Evolutionary conservation across 306 rosid species (phyloP).

Genomic region (Lablab purpureus): DNA sequence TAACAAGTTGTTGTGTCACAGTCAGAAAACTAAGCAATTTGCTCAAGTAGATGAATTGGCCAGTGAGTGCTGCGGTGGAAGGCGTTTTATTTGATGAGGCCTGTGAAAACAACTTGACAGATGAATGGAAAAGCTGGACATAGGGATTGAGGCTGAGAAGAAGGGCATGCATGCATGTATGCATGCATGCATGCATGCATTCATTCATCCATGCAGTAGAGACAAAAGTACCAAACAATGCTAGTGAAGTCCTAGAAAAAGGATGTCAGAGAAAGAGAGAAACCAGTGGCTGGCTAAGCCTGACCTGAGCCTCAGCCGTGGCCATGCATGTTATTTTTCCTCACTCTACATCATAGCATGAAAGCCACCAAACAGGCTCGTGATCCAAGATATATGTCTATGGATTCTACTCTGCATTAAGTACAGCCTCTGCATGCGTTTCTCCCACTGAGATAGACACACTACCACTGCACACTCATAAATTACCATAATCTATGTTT

Average conservation of each 20-base stretch:
- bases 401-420: conserved; percentile 6
- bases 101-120: conserved; percentile 2
- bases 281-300: conserved; percentile 10
- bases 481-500: neutral
- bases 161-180: conserved; percentile 42
- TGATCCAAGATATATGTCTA: conserved; percentile 48
- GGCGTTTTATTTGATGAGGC: neutral
- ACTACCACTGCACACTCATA: neutral
- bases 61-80: neutral
- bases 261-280: conserved; percentile 50
- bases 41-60: neutral
- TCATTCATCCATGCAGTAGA: neutral
- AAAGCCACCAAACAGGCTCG: conserved; percentile 65
- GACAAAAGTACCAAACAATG: conserved; percentile 16
- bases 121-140: neutral
- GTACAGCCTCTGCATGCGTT: conserved; percentile 26
- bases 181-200: too few relatives aligned
- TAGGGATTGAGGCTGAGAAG: neutral
- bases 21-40: neutral
- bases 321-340: conserved; percentile 13
- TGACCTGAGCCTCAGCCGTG: neutral
- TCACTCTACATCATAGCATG: neutral
- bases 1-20: neutral
- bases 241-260: conserved; percentile 52
- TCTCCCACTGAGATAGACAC: neutral